Evolutionary conservation across 306 rosid species (phyloP).

Genomic region (Dryas octopetala): DNA sequence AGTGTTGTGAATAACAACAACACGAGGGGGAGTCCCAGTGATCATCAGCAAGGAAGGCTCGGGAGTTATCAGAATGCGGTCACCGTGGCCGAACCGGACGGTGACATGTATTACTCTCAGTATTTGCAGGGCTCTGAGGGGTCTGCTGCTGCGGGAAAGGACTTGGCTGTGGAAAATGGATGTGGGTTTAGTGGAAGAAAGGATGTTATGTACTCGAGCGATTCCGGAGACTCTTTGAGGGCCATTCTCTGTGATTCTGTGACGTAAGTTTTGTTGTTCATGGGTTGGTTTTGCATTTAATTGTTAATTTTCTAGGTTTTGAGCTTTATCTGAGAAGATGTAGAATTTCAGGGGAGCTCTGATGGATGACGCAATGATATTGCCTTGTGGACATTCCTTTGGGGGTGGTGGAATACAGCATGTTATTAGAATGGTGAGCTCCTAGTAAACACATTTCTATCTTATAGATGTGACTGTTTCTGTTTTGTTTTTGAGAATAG

Average conservation of each 20-base stretch:
- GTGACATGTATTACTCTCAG: slow-evolving; percentile 80
- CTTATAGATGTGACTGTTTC: slow-evolving; percentile 31
- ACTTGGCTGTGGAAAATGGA: slow-evolving; percentile 60
- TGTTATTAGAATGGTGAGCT: slow-evolving; percentile 87
- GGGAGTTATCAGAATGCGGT: slow-evolving; percentile 60
- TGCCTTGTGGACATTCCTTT: slow-evolving; percentile 99
- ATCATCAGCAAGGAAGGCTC: slow-evolving; percentile 48
- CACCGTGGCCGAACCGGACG: slow-evolving; percentile 62
- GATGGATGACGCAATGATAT: slow-evolving; percentile 97
- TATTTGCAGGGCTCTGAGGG: slow-evolving; percentile 76
- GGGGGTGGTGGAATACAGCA: slow-evolving; percentile 87
- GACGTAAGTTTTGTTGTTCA: slow-evolving; percentile 55
- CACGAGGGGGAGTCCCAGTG: slow-evolving; percentile 44
- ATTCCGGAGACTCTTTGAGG: slow-evolving; percentile 85
- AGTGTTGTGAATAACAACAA: slow-evolving; percentile 37
- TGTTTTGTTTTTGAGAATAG: slow-evolving; percentile 38
- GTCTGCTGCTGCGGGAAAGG: slow-evolving; percentile 65
- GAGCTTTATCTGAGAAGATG: slow-evolving; percentile 4
- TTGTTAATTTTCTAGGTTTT: neutral
- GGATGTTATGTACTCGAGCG: slow-evolving; percentile 52
- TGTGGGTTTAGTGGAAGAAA: slow-evolving; percentile 88
- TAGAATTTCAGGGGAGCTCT: slow-evolving; percentile 72
- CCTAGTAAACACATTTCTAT: slow-evolving; percentile 35
- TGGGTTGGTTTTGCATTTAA: neutral
- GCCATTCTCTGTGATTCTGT: slow-evolving; percentile 83